phyloP scores from a whole-genome alignment of 1,284 basidiomycete species.

The Lignosus rhinocerotis region DNA sequence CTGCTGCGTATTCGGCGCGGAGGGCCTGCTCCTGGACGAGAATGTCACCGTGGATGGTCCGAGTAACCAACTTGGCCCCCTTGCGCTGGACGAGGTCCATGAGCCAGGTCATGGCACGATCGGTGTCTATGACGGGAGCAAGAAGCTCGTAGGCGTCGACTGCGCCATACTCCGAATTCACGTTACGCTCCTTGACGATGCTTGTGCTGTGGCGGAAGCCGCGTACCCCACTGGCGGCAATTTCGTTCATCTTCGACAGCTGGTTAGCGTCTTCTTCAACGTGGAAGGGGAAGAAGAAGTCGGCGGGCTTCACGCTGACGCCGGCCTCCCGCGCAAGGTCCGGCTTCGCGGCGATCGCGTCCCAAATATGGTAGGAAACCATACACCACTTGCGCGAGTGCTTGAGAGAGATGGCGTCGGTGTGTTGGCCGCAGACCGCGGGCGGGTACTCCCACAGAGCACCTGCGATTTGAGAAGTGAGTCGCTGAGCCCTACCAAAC shows the following conservation, averaged over 20 bases:
- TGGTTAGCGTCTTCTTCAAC: slow-evolving; percentile 32
- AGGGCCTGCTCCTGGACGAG: slow-evolving; percentile 34
- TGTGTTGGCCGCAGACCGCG: slow-evolving; percentile 38
- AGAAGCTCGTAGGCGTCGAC: slow-evolving; percentile 39
- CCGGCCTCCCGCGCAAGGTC: slow-evolving; percentile 23
- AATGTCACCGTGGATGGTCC: slow-evolving; percentile 30
- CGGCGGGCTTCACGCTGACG: slow-evolving; percentile 26
- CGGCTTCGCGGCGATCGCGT: slow-evolving; percentile 23
- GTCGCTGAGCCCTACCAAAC: slow-evolving; percentile 23
- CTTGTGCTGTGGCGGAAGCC: slow-evolving; percentile 34
- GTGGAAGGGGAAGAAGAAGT: slow-evolving; percentile 37
- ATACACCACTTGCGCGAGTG: slow-evolving; percentile 36
- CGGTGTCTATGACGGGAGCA: slow-evolving; percentile 39
- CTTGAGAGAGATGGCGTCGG: slow-evolving; percentile 34
- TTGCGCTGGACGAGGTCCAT: slow-evolving; percentile 32
- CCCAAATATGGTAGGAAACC: slow-evolving; percentile 35
- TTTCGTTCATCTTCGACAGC: slow-evolving; percentile 37
- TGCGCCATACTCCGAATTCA: slow-evolving; percentile 33
- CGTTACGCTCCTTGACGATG: slow-evolving; percentile 25
- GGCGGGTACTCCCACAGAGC: slow-evolving; percentile 39
- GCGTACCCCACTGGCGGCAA: slow-evolving; percentile 26
- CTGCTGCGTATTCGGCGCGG: slow-evolving; percentile 31
- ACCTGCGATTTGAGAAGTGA: slow-evolving; percentile 36
- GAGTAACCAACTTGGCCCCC: slow-evolving; percentile 31
- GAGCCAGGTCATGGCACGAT: slow-evolving; percentile 38